Evolutionary conservation across 2,329 filamentous ascomycete genomes (phyloP), one percentile per base, ranked within the genome.

Genomic region (Talaromyces islandicus): DNA sequence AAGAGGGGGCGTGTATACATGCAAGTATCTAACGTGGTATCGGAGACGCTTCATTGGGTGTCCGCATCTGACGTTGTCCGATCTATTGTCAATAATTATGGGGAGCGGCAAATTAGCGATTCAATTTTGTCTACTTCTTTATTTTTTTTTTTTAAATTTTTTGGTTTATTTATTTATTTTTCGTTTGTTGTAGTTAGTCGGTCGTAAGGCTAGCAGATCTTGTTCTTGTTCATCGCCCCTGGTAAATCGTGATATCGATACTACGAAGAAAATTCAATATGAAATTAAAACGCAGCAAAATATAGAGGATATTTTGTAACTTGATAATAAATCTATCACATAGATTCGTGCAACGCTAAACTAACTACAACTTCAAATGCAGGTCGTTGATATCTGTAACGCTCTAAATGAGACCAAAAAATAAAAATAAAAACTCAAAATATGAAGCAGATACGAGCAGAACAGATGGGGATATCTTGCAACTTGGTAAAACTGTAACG

Each of bases 401-500:
- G 43, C 43, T 46, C 43, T 46, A 46, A 46, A 21, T 46, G 43
- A 19, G 19, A 46, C 19, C 24, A 14, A 46, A 27, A 46, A 29
- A 25, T 19, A 3, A 1, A 54, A 56, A 41, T 11, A 27, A n/a
- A n/a, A n/a, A n/a, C n/a, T 41, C 21, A 27, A 24, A 43, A 9
- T 35, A 46, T 46, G 43, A 24, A 11, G 21, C 21, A 25, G 12
- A 14, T 24, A 54, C 27, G 27, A 25, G 27, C 43, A 50, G 21
- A 38, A 35, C 27, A 57, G 30, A 38, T 57, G 17, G 35, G 55
- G 55, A 57, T 57, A 57, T 57, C 27, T 30, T 50, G 43, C 46
- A 41, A 14, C 55, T 38, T 35, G 43, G 54, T 57, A 57, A 57
- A 56, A 38, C 43, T 46, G 43, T 11, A 46, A 46, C 55, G 43